These are phyloP conservation scores for Trichocladium antarcticum DNA, from an alignment of 495 filamentous ascomycete genomes.

Conservation along the genomic window DNA sequence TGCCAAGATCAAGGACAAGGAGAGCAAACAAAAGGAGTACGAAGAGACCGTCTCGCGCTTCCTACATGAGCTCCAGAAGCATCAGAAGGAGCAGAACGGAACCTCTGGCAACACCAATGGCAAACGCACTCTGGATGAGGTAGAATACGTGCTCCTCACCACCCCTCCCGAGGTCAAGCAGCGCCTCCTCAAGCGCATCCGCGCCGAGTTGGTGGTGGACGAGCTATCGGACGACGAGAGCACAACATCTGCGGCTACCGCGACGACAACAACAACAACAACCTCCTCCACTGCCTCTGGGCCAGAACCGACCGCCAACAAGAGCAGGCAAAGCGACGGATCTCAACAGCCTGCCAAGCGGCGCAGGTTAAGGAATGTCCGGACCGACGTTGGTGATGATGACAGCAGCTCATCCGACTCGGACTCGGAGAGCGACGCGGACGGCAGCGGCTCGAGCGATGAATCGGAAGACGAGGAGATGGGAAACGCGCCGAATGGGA, in stretches of 20 bases:
- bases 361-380: conserved; percentile 45
- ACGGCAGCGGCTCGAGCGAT: conserved; percentile 13
- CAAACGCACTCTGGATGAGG: conserved; percentile 36
- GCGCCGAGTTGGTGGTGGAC: conserved; percentile 36
- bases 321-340: conserved; percentile 30
- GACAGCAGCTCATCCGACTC: conserved; percentile 25
- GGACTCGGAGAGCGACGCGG: conserved; percentile 24
- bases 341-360: conserved; percentile 37
- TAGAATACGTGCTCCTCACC: conserved; percentile 35
- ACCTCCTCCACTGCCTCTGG: conserved; percentile 20
- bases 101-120: conserved; percentile 17
- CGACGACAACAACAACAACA: conserved; percentile 21
- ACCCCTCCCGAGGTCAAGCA: conserved; percentile 36
- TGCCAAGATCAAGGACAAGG: conserved; percentile 33
- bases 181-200: conserved; percentile 41
- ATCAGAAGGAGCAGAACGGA: conserved; percentile 12
- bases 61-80: conserved; percentile 24
- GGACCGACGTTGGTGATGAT: conserved; percentile 29
- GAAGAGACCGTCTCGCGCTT: conserved; percentile 42
- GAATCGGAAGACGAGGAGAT: conserved; percentile 24
- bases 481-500: conserved; percentile 5
- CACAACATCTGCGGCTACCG: conserved; percentile 15
- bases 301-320: neutral
- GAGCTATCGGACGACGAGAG: conserved; percentile 36
- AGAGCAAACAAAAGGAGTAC: conserved; percentile 41